Conservation (phyloP, 2,329 filamentous ascomycete species). For the Meredithiella fracta region DNA sequence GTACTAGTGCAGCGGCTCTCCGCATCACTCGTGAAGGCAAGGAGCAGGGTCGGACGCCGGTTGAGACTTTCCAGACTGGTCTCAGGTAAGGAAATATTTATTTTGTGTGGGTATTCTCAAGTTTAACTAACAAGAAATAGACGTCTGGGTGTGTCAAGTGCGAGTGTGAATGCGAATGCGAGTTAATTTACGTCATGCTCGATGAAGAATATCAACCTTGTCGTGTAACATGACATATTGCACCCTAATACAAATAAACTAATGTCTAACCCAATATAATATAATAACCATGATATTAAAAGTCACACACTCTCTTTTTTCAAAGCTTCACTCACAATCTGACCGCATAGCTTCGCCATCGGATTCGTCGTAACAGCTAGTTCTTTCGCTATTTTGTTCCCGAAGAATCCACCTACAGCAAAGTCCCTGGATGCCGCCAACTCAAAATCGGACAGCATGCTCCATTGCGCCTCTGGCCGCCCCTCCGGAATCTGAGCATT, state of each 20-base stretch:
- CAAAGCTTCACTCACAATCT: conserved; percentile 54
- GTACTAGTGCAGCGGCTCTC: conserved; percentile 36
- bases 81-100: conserved; percentile 23
- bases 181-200: not conserved
- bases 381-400: conserved; percentile 47
- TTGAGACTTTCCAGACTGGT: conserved; percentile 32
- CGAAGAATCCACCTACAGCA: conserved; percentile 46
- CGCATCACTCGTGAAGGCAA: conserved; percentile 45
- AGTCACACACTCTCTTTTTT: conserved; percentile 43
- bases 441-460: conserved; percentile 37
- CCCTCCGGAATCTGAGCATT: conserved; percentile 24
- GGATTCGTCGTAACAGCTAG: conserved; percentile 50
- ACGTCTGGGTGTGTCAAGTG: conserved; percentile 16
- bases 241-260: conserved; percentile 10
- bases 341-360: conserved; percentile 51
- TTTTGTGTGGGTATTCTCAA: not conserved
- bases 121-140: conserved; percentile 15
- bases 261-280: not conserved
- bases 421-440: conserved; percentile 47
- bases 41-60: conserved; percentile 36
- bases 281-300: not conserved
- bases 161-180: not conserved
- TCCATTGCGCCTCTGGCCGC: conserved; percentile 33
- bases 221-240: not conserved
- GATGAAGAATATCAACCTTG: not conserved